Conservation (phyloP, 2,329 filamentous ascomycete species). For the Trichophyton mentagrophytes region DNA sequence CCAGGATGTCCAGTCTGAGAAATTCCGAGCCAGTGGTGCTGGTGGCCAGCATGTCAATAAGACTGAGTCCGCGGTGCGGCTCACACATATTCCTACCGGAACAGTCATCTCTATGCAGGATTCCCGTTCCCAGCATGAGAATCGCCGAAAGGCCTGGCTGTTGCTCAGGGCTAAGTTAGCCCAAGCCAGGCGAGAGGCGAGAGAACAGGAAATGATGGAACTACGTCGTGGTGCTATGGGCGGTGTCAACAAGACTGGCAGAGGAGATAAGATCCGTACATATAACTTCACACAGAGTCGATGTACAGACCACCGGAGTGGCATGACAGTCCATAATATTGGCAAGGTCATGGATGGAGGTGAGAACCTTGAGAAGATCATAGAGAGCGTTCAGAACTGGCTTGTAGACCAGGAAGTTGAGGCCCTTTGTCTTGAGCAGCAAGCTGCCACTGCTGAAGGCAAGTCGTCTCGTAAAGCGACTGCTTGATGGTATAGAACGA, state of each 20-base stretch:
- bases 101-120: slow-evolving; percentile 89
- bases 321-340: slow-evolving; percentile 65
- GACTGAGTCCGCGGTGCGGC: slow-evolving; percentile 85
- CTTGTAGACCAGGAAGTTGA: slow-evolving; percentile 62
- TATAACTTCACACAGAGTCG: slow-evolving; percentile 72
- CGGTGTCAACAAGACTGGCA: slow-evolving; percentile 63
- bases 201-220: slow-evolving; percentile 65
- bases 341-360: slow-evolving; percentile 67
- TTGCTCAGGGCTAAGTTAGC: slow-evolving; percentile 72
- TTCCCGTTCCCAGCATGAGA: slow-evolving; percentile 75
- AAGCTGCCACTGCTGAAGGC: slow-evolving; percentile 18
- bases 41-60: slow-evolving; percentile 98
- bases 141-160: slow-evolving; percentile 77
- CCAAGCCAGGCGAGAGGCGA: slow-evolving; percentile 62
- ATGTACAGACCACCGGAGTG: slow-evolving; percentile 79
- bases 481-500: neutral
- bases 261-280: slow-evolving; percentile 86
- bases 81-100: slow-evolving; percentile 81
- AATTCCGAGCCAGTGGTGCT: slow-evolving; percentile 82
- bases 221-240: slow-evolving; percentile 68
- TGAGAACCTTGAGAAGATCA: slow-evolving; percentile 58
- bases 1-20: slow-evolving; percentile 68
- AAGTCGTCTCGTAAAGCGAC: neutral
- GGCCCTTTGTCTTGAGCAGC: slow-evolving; percentile 52
- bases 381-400: slow-evolving; percentile 68